Conservation (phyloP, 73 alveolate species). For the Symbiodinium pilosum region DNA sequence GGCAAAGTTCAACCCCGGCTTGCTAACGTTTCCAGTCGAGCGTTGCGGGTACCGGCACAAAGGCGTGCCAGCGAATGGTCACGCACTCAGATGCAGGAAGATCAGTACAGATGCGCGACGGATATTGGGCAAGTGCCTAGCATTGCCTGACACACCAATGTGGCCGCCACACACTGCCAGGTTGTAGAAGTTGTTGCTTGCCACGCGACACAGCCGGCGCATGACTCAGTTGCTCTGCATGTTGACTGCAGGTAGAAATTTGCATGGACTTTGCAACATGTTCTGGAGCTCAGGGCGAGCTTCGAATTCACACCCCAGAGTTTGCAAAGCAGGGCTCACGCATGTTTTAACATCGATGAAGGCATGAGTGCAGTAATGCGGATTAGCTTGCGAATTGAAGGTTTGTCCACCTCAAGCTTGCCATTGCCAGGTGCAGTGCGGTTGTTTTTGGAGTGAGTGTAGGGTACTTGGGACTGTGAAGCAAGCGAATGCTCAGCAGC, state of each 20-base stretch:
- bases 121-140: neutral
- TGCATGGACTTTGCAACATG: neutral
- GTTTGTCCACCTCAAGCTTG: conserved; percentile 77
- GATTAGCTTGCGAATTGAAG: too few relatives aligned
- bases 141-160: neutral
- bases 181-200: conserved; percentile 86
- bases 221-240: neutral
- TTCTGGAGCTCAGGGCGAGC: conserved; percentile 48
- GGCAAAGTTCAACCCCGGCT: too few relatives aligned
- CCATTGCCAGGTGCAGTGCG: conserved; percentile 19
- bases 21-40: neutral
- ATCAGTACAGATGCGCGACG: neutral
- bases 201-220: conserved; percentile 84
- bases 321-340: conserved; percentile 30
- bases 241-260: neutral
- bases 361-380: too few relatives aligned
- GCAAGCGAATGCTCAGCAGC: too few relatives aligned
- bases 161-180: too few relatives aligned
- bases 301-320: conserved; percentile 76
- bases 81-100: neutral
- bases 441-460: neutral
- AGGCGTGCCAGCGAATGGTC: neutral
- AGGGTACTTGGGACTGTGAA: too few relatives aligned
- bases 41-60: neutral
- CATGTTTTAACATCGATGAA: neutral